Conservation (phyloP, 139 green algal species). For the Spirogloea muscicola region DNA sequence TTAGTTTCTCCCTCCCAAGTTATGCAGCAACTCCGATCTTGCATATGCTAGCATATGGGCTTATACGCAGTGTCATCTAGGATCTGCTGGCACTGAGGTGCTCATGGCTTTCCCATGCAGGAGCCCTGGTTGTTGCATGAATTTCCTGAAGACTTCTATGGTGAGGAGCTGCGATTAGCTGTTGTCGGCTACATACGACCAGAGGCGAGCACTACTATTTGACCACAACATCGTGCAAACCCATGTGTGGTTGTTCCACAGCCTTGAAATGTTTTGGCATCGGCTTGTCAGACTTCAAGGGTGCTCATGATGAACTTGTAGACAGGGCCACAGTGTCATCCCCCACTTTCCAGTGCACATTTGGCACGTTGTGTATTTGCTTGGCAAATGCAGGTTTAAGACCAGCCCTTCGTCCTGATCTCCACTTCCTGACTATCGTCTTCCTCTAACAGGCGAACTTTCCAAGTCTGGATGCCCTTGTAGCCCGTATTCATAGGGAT, state of each 20-base stretch:
- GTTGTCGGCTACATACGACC: constrained; percentile 84
- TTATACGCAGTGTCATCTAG: too few species aligned
- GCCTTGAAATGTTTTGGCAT: too few species aligned
- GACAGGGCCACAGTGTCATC: too few species aligned
- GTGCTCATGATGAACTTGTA: not conserved
- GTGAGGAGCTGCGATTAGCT: constrained; percentile 57
- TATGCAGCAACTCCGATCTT: too few species aligned
- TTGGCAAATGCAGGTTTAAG: not conserved
- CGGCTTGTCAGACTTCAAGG: too few species aligned
- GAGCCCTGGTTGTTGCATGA: constrained; percentile 64
- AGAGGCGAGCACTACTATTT: constrained; percentile 55
- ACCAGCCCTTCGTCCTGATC: not conserved
- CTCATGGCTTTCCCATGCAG: too few species aligned
- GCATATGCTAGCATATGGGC: too few species aligned
- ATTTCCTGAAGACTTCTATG: constrained; percentile 81
- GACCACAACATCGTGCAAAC: not conserved
- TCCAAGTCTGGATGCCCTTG: constrained; percentile 66
- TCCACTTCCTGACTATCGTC: not conserved
- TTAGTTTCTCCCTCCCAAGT: too few species aligned
- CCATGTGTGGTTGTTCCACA: not conserved
- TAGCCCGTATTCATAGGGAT: constrained; percentile 60
- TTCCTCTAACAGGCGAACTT: constrained; percentile 67
- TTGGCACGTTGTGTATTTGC: too few species aligned
- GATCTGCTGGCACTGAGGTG: too few species aligned
- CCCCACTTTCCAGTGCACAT: too few species aligned